A percentile compares a stretch with the other conserved stretches of the same genome.
Evolutionary conservation across 805 yeast genomes (phyloP).

Genomic region (Osmozyma mogii): DNA sequence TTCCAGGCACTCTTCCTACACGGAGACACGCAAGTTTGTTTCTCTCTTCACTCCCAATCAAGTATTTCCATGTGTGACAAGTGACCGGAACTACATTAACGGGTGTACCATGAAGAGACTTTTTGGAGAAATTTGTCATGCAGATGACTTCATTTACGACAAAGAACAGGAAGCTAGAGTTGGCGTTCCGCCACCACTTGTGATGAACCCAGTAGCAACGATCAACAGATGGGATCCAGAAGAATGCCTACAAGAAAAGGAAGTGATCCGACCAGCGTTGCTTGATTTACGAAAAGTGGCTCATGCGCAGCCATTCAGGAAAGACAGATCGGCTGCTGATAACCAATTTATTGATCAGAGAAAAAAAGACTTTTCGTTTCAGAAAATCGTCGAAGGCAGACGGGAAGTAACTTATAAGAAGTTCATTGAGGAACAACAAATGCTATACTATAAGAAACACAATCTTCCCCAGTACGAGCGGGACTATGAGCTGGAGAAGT

Average conservation of each 20-base stretch:
- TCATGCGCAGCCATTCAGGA: slow-evolving; percentile 8
- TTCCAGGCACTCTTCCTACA: slow-evolving; percentile 41
- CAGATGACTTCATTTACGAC: slow-evolving; percentile 6
- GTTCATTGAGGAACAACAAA: slow-evolving; percentile 18
- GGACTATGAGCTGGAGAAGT: slow-evolving; percentile 4
- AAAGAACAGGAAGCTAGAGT: too few species aligned
- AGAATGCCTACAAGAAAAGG: slow-evolving; percentile 22
- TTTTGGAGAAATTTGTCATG: slow-evolving; percentile 25
- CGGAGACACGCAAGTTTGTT: slow-evolving; percentile 30
- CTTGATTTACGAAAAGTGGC: slow-evolving; percentile 10
- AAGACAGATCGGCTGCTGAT: slow-evolving; percentile 7
- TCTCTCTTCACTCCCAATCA: slow-evolving; percentile 28
- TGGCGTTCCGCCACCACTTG: too few species aligned
- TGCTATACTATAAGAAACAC: slow-evolving; percentile 13
- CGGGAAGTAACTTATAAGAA: slow-evolving; percentile 14
- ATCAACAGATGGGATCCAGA: slow-evolving; percentile 28
- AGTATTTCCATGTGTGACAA: slow-evolving; percentile 38
- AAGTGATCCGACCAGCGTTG: slow-evolving; percentile 11
- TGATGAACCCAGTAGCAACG: slow-evolving; percentile 15
- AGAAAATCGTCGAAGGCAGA: slow-evolving; percentile 21
- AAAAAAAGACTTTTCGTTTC: slow-evolving; percentile 15
- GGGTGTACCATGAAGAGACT: slow-evolving; percentile 34
- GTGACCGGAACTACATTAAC: slow-evolving; percentile 22
- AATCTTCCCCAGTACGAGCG: slow-evolving; percentile 6
- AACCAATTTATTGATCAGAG: slow-evolving; percentile 7